Evolutionary conservation across 805 yeast genomes (phyloP).

Genomic region (Candida insectalens): DNA sequence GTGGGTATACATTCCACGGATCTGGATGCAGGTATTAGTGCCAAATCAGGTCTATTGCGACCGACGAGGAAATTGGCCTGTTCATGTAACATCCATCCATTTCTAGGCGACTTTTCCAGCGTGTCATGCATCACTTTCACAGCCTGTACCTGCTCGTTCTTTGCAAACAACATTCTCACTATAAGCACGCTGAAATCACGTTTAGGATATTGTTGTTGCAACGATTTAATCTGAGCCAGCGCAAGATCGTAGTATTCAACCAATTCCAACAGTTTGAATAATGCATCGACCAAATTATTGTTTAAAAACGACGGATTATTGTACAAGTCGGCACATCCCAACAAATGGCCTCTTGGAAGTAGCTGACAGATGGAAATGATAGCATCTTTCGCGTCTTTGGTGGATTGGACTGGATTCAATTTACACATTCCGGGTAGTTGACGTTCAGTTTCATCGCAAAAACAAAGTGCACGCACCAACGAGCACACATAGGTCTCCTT

Average conservation of each 20-base stretch:
- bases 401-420: constrained; percentile 31
- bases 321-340: constrained; percentile 31
- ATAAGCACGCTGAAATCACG: constrained; percentile 24
- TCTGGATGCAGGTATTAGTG: constrained; percentile 46
- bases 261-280: constrained; percentile 30
- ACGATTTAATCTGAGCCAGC: constrained; percentile 25
- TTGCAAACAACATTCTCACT: constrained; percentile 29
- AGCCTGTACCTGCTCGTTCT: constrained; percentile 39
- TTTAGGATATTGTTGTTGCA: constrained; percentile 11
- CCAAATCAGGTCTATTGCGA: constrained; percentile 44
- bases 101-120: constrained; percentile 36
- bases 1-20: constrained; percentile 65
- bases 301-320: constrained; percentile 29
- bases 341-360: constrained; percentile 36
- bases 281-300: constrained; percentile 45
- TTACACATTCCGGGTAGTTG: constrained; percentile 52
- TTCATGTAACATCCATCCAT: constrained; percentile 45
- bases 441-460: constrained; percentile 42
- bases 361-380: constrained; percentile 29
- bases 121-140: constrained; percentile 32
- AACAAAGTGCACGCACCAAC: constrained; percentile 43
- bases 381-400: constrained; percentile 26
- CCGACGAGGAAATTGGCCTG: constrained; percentile 57
- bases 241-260: constrained; percentile 30
- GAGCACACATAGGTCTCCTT: constrained; percentile 50